Evolutionary conservation across 306 rosid species (phyloP).

Genomic region (Senna tora): DNA sequence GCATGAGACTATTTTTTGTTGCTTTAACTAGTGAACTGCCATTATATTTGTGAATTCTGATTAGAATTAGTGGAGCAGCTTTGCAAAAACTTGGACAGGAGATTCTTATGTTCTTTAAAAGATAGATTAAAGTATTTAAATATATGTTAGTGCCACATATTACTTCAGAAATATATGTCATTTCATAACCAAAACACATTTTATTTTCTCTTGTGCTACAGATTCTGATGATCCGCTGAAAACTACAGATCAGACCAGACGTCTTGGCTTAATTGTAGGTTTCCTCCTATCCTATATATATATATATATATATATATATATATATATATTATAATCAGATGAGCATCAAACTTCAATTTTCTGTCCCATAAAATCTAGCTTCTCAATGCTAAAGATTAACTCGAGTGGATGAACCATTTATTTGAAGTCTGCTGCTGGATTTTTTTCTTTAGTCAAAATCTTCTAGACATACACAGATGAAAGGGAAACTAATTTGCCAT

Average conservation of each 20-base stretch:
- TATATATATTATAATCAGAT: constrained; percentile 11
- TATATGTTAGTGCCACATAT: neutral
- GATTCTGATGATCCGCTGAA: constrained; percentile 78
- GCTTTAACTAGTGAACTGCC: neutral
- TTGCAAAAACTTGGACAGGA: neutral
- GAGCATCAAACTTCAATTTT: neutral
- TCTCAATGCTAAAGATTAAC: constrained; percentile 10
- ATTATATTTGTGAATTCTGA: neutral
- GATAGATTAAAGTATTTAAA: neutral
- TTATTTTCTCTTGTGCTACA: constrained; percentile 33
- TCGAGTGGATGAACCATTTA: constrained; percentile 13
- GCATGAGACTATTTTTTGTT: neutral
- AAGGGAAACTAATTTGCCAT: constrained; percentile 1
- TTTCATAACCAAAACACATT: constrained; percentile 7
- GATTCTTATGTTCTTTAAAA: constrained; percentile 2
- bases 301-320: too few species aligned
- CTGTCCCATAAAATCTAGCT: neutral
- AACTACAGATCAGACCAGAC: constrained; percentile 84
- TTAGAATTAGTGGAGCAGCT: neutral
- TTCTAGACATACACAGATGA: neutral
- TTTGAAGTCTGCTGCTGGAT: constrained; percentile 8
- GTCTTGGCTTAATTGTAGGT: constrained; percentile 73
- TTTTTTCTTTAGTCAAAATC: constrained; percentile 14
- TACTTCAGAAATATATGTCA: neutral
- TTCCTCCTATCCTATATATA: constrained; percentile 27